Evolutionary conservation across 768 basidiomycete genomes (phyloP).

Genomic region (Saitozyma podzolica): DNA sequence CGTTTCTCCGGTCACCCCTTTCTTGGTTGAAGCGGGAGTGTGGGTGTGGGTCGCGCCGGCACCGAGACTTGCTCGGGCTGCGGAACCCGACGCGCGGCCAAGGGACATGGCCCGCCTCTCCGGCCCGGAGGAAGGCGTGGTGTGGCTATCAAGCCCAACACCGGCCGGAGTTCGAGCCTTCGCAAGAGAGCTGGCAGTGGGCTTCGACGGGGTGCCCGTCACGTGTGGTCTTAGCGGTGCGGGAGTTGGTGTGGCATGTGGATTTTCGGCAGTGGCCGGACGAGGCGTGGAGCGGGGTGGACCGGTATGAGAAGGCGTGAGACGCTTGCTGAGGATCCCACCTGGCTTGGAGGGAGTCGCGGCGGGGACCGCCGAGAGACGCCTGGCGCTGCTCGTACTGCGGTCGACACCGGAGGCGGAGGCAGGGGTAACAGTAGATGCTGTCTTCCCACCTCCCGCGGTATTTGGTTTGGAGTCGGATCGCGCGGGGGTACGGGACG

Average conservation of each 20-base stretch:
- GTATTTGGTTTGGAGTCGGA: not conserved
- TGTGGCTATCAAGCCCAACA: not conserved
- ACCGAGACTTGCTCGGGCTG: too few relatives aligned
- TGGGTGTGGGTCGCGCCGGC: not conserved
- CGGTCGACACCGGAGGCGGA: not conserved
- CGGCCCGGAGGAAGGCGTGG: conserved; percentile 1
- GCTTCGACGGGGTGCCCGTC: conserved; percentile 43
- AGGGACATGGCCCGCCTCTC: conserved; percentile 10
- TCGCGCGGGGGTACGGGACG: not conserved
- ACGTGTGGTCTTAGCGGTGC: conserved; percentile 36
- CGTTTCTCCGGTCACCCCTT: not conserved
- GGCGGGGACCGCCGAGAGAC: not conserved
- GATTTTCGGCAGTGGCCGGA: not conserved
- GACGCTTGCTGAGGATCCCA: not conserved
- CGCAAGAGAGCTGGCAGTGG: conserved; percentile 39
- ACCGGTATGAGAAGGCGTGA: conserved; percentile 5
- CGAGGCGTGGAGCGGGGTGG: not conserved
- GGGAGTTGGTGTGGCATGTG: conserved; percentile 2
- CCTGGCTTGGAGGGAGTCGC: not conserved
- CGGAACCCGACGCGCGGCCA: not conserved
- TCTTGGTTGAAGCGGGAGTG: not conserved
- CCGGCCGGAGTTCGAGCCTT: conserved; percentile 27
- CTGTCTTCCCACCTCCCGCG: not conserved
- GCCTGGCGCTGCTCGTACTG: not conserved
- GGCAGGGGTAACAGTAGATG: not conserved